A percentile compares a stretch with the other conserved stretches of the same genome.
Conservation (phyloP, 495 filamentous ascomycete species). For the Aspergillus steynii region DNA sequence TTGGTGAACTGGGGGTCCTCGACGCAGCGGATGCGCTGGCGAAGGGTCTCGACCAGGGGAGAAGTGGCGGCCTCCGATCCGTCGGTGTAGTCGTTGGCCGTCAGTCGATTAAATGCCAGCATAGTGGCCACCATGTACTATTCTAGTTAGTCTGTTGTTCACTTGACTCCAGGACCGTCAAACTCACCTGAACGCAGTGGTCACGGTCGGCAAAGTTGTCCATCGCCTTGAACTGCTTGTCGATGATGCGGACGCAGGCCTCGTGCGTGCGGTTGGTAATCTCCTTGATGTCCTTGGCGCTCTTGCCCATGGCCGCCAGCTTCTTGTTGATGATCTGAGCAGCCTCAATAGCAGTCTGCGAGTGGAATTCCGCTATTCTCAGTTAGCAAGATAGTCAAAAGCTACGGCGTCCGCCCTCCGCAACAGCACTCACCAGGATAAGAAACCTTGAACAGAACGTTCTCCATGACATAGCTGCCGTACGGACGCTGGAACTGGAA, state of each 20-base stretch:
- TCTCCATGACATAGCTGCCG: slow-evolving; percentile 99
- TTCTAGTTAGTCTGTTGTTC: slow-evolving; percentile 1
- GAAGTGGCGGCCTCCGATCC: slow-evolving; percentile 88
- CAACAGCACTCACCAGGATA: slow-evolving; percentile 69
- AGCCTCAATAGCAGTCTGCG: slow-evolving; percentile 95
- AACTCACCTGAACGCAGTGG: slow-evolving; percentile 84
- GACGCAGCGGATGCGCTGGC: slow-evolving; percentile 88
- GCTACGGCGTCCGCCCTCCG: neutral
- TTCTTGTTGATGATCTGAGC: slow-evolving; percentile 82
- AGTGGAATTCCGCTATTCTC: slow-evolving; percentile 88
- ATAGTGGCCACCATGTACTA: slow-evolving; percentile 96
- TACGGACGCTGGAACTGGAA: slow-evolving; percentile 96
- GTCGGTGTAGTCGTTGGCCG: slow-evolving; percentile 89
- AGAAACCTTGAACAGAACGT: slow-evolving; percentile 98
- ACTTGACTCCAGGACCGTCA: no score
- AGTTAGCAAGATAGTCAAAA: slow-evolving; percentile 8
- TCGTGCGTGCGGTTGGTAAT: slow-evolving; percentile 96
- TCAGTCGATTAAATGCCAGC: slow-evolving; percentile 89
- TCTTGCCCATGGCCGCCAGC: slow-evolving; percentile 83
- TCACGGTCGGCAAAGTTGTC: slow-evolving; percentile 99
- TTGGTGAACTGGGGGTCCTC: slow-evolving; percentile 92
- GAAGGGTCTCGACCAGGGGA: slow-evolving; percentile 81
- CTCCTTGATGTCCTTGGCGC: slow-evolving; percentile 88
- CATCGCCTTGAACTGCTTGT: slow-evolving; percentile 99
- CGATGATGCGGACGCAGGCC: slow-evolving; percentile 97